Conservation (phyloP, 208 protist species). For the Herpetomonas tarakana region DNA sequence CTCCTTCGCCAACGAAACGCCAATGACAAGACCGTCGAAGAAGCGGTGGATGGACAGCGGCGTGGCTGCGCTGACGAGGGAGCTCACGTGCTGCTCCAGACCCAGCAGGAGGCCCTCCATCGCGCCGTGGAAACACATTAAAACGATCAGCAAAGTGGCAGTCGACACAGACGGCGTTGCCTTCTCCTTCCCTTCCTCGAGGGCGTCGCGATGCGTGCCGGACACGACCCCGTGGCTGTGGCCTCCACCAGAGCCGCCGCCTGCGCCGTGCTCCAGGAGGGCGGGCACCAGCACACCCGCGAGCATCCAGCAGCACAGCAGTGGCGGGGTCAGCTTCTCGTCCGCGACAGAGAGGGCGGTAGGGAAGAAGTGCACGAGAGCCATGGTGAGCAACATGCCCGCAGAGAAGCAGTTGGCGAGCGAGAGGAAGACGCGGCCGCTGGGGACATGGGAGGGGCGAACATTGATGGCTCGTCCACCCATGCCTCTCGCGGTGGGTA, state of each 20-base stretch:
- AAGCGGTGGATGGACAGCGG: slow-evolving; percentile 63
- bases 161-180: slow-evolving; percentile 4
- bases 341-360: slow-evolving; percentile 16
- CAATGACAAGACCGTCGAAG: slow-evolving; percentile 75
- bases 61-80: slow-evolving; percentile 34
- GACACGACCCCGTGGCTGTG: background rate
- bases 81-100: slow-evolving; percentile 22
- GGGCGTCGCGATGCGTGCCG: background rate
- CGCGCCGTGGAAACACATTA: slow-evolving; percentile 72
- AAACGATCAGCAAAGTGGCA: slow-evolving; percentile 34
- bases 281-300: slow-evolving; percentile 59
- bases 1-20: slow-evolving; percentile 62
- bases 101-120: slow-evolving; percentile 67
- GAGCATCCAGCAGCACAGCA: slow-evolving; percentile 36
- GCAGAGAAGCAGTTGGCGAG: slow-evolving; percentile 62
- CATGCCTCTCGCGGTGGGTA: background rate
- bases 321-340: background rate
- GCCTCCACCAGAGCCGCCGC: background rate
- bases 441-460: slow-evolving; percentile 7
- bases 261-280: slow-evolving; percentile 28
- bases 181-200: background rate
- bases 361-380: slow-evolving; percentile 56
- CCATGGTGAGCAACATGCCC: slow-evolving; percentile 64
- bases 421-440: slow-evolving; percentile 21
- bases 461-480: background rate